Conservation (phyloP, 2,329 filamentous ascomycete genomes). For the Colletotrichum melonis region DNA sequence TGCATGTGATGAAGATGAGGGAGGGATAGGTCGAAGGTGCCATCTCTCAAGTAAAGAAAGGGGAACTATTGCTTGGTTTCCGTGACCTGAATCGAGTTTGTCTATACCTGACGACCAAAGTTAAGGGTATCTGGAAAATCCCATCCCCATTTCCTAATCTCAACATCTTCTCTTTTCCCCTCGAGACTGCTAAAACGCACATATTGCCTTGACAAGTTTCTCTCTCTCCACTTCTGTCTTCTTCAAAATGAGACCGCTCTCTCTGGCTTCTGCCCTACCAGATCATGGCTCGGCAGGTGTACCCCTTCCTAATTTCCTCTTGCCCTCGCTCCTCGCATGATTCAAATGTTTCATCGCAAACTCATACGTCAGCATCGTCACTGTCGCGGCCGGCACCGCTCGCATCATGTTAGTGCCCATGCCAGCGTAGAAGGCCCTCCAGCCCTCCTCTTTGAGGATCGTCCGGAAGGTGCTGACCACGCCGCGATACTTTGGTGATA, state of each 20-base stretch:
- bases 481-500: constrained; percentile 75
- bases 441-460: constrained; percentile 91
- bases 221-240: not conserved
- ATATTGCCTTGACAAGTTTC: constrained; percentile 4
- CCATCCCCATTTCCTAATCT: constrained; percentile 33
- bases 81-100: constrained; percentile 42
- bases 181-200: constrained; percentile 9
- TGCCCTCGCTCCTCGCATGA: constrained; percentile 53
- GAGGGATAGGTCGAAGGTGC: not conserved
- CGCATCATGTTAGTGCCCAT: constrained; percentile 98
- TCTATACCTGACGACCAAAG: constrained; percentile 49
- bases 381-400: constrained; percentile 93
- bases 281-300: constrained; percentile 24
- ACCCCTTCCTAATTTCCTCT: constrained; percentile 42
- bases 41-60: not conserved
- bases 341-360: constrained; percentile 71
- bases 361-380: constrained; percentile 98
- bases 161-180: constrained; percentile 21
- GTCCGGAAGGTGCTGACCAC: constrained; percentile 84
- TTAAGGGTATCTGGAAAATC: constrained; percentile 48
- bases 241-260: constrained; percentile 38
- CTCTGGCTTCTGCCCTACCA: constrained; percentile 15
- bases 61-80: constrained; percentile 22
- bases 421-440: constrained; percentile 95
- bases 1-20: constrained; percentile 20